These are phyloP conservation scores for Stellera chamaejasme DNA, from an alignment of 345 rosid genomes.

Conservation along the genomic window DNA sequence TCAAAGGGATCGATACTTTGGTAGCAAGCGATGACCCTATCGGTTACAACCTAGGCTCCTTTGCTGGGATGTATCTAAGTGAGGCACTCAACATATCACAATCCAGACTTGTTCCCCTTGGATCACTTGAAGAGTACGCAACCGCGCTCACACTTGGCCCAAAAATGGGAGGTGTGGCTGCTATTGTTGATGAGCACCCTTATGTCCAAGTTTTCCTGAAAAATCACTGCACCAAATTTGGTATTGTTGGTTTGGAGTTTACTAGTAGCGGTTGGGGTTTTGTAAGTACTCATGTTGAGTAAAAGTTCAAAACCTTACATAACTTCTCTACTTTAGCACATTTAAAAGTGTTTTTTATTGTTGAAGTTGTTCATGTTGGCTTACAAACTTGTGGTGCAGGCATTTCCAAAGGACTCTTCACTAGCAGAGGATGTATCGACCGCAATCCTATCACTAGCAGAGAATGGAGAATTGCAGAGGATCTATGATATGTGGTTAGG, in stretches of 20 bases:
- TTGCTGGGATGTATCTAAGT: conserved; percentile 46
- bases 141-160: conserved; percentile 66
- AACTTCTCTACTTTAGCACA: too few species aligned
- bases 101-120: conserved; percentile 52
- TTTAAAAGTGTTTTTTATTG: neutral
- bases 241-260: conserved; percentile 69
- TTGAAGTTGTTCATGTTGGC: neutral
- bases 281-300: conserved; percentile 37
- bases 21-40: conserved; percentile 49
- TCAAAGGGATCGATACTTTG: conserved; percentile 79
- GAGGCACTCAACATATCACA: conserved; percentile 45
- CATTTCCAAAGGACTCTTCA: conserved; percentile 65
- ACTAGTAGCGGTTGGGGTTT: conserved; percentile 92
- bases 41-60: conserved; percentile 84
- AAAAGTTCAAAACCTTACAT: too few species aligned
- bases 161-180: conserved; percentile 67
- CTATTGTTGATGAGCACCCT: conserved; percentile 75
- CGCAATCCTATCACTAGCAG: conserved; percentile 74
- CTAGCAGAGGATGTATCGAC: conserved; percentile 77
- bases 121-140: conserved; percentile 62
- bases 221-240: conserved; percentile 32
- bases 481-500: conserved; percentile 65
- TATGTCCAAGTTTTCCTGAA: conserved; percentile 68
- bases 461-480: conserved; percentile 54
- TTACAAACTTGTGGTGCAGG: conserved; percentile 29